Evolutionary conservation across 2,329 filamentous ascomycete genomes (phyloP).

Genomic region (Diaporthe amygdali): DNA sequence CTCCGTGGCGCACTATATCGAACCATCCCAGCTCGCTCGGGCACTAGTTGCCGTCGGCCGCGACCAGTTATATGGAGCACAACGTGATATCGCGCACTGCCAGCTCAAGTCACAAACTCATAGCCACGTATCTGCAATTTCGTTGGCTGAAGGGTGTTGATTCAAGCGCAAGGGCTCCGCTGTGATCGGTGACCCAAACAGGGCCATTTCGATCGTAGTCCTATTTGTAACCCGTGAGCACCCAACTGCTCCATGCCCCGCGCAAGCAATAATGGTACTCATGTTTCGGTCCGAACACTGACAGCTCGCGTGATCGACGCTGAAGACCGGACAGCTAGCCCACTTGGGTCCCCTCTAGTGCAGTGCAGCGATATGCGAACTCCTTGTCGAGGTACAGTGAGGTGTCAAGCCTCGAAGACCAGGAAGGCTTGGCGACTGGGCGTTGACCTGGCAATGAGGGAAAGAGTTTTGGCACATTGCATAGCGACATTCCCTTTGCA

Average conservation of each 20-base stretch:
- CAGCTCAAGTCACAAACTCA: constrained; percentile 1
- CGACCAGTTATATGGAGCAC: not conserved
- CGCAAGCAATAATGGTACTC: not conserved
- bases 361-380: not conserved
- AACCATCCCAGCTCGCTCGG: not conserved
- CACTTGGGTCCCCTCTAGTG: not conserved
- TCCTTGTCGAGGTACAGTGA: not conserved
- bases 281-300: constrained; percentile 13
- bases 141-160: not conserved
- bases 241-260: not conserved
- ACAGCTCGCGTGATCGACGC: constrained; percentile 9
- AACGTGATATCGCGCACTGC: not conserved
- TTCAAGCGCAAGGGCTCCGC: not conserved
- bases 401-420: not conserved
- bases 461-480: not conserved
- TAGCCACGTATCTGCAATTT: not conserved
- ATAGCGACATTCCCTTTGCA: not conserved
- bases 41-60: constrained; percentile 8
- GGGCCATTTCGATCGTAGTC: not conserved
- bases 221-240: not conserved
- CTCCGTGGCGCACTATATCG: not conserved
- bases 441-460: not conserved
- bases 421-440: not conserved
- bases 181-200: not conserved
- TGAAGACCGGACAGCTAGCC: not conserved